A percentile compares a stretch with the other conserved stretches of the same genome.
These are phyloP conservation scores for Coemansia sp. DNA, from an alignment of 192 early-diverging fungal genomes.

Conservation along the genomic window DNA sequence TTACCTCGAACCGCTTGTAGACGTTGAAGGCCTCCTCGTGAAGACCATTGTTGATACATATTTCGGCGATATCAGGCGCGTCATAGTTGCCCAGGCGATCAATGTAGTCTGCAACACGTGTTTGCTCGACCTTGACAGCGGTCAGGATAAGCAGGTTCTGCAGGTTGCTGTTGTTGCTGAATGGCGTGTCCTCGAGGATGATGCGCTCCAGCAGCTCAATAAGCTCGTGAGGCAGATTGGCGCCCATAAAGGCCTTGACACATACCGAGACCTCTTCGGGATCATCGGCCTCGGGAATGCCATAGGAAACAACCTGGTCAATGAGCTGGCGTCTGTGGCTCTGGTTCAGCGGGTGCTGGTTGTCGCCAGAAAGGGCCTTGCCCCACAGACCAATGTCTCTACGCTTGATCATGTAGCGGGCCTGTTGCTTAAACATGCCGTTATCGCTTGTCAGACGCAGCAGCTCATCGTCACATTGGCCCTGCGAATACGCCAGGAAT, in stretches of 20 bases:
- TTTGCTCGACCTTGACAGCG: slow-evolving; percentile 91
- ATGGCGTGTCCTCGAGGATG: slow-evolving; percentile 88
- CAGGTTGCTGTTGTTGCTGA: slow-evolving; percentile 93
- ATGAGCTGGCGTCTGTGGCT: slow-evolving; percentile 83
- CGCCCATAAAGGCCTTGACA: slow-evolving; percentile 98
- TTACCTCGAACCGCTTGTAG: slow-evolving; percentile 92
- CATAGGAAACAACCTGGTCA: slow-evolving; percentile 91
- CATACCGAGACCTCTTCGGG: slow-evolving; percentile 98
- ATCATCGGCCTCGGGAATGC: slow-evolving; percentile 91
- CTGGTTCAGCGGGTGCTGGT: slow-evolving; percentile 68
- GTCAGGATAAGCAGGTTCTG: slow-evolving; percentile 98
- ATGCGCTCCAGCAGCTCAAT: slow-evolving; percentile 98
- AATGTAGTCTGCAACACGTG: slow-evolving; percentile 95
- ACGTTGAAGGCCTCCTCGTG: slow-evolving; percentile 97
- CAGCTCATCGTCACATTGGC: slow-evolving; percentile 92
- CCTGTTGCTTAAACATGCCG: slow-evolving; percentile 99
- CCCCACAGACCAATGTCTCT: slow-evolving; percentile 85
- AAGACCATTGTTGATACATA: slow-evolving; percentile 85
- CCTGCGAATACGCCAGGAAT: slow-evolving; percentile 91
- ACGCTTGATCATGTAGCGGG: slow-evolving; percentile 91
- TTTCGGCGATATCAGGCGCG: slow-evolving; percentile 95
- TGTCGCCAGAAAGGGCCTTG: slow-evolving; percentile 68
- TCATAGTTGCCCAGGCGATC: slow-evolving; percentile 95
- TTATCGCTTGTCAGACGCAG: slow-evolving; percentile 97
- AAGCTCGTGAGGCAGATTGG: slow-evolving; percentile 92